phyloP scores from a whole-genome alignment of 495 filamentous ascomycete genomes.

The Neurospora sp. region DNA sequence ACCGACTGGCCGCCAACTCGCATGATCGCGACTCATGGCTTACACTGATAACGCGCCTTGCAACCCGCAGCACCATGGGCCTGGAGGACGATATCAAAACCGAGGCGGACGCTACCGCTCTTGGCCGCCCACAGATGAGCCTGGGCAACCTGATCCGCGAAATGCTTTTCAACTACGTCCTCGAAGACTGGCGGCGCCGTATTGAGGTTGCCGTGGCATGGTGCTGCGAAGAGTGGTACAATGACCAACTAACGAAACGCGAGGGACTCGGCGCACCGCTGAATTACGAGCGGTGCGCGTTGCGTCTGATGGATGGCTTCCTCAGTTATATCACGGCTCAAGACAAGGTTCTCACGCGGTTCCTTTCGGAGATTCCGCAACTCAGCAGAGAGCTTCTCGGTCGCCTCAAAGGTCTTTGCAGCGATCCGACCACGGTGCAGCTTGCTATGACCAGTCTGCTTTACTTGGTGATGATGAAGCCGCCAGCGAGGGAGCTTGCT shows the following conservation, averaged over 20 bases:
- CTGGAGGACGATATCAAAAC: conserved; percentile 48
- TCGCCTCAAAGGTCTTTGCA: conserved; percentile 68
- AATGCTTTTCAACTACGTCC: conserved; percentile 66
- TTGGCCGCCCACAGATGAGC: conserved; percentile 17
- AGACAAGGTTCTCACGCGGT: conserved; percentile 81
- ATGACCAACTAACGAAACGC: conserved; percentile 57
- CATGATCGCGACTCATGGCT: conserved; percentile 89
- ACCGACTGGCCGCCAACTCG: conserved; percentile 72
- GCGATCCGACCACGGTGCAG: conserved; percentile 65
- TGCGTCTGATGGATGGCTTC: conserved; percentile 77
- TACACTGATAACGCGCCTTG: conserved; percentile 73
- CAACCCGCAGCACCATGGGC: conserved; percentile 65
- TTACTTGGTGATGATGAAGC: conserved; percentile 78
- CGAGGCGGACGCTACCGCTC: conserved; percentile 27
- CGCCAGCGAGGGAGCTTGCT: conserved; percentile 70
- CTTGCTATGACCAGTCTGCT: conserved; percentile 40
- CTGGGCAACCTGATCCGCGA: conserved; percentile 67
- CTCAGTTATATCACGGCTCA: conserved; percentile 74
- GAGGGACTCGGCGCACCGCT: conserved; percentile 33
- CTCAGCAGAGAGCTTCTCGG: conserved; percentile 59
- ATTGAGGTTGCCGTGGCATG: conserved; percentile 82
- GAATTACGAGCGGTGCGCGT: conserved; percentile 72
- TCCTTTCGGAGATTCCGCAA: conserved; percentile 84
- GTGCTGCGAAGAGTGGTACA: conserved; percentile 98
- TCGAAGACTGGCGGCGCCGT: conserved; percentile 81